Evolutionary conservation across 2,329 filamentous ascomycete species (phyloP), one percentile per base, ranked within the genome.

Genomic region (Boeremia exigua): DNA sequence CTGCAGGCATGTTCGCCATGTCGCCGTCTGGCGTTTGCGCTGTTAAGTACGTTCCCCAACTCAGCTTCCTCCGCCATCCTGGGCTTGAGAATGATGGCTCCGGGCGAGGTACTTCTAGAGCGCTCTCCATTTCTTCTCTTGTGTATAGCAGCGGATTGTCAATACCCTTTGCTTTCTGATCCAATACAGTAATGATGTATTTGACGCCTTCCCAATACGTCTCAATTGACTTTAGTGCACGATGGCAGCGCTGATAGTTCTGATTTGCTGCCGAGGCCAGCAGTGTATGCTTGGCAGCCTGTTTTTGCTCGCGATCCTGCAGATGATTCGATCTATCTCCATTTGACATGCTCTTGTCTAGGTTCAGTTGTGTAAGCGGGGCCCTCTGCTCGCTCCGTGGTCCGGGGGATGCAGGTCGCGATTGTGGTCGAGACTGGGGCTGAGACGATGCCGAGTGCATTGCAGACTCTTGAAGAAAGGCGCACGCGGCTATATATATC

Each of bases 401-500:
- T 8, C 47, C 47, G 12, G 53, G 53, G 30, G 53, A 56, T 2
- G 40, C 36, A 48, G 53, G 47, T 10, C 47, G 53, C 11, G 53
- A 56, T 27, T 42, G 53, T 4, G 86, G 85, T 49, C 86, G 81
- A 0, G 88, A 90, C 27, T 88, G 72, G 17, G 86, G 81, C 54
- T 87, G 82, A 3, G 83, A 86, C 0, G 88, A 88, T 19, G 79
- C 78, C 0, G 88, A 87, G 59, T 87, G 88, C 12, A 88, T 84
- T 3, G 86, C 87, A 4, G 90, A 91, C 70, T 96, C 92, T 78
- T 92, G 91, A 14, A 96, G 78, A 65, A 96, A 96, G 0, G 92
- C 92, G 69, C 91, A 96, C 0, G 91, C 92, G 0, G 92, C 92
- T 57, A 96, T 94, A 66, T 96, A 96, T 68, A 96, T 96, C 0